phyloP scores from a whole-genome alignment of 2,329 filamentous ascomycete species.

The Colletotrichum costaricense region DNA sequence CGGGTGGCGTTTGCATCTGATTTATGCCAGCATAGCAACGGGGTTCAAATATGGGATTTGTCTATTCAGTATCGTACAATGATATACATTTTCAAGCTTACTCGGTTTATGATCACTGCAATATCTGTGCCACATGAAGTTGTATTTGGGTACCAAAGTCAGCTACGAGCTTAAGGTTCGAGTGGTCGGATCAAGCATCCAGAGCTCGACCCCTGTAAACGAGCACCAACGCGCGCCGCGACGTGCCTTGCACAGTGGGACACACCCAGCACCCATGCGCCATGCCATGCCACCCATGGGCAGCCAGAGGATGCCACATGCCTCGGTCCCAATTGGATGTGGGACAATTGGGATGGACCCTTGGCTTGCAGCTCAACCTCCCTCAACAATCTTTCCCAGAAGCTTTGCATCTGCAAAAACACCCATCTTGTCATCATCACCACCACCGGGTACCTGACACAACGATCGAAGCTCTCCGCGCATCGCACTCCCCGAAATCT shows the following conservation, averaged over 20 bases:
- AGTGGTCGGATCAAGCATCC: neutral
- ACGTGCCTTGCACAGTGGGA: constrained; percentile 23
- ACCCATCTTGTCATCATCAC: neutral
- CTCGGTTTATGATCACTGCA: neutral
- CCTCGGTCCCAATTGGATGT: constrained; percentile 24
- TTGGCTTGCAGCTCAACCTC: constrained; percentile 34
- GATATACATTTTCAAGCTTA: neutral
- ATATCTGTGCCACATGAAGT: neutral
- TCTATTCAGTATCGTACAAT: neutral
- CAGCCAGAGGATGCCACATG: neutral
- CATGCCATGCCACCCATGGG: neutral
- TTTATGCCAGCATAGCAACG: neutral
- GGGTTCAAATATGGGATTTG: constrained; percentile 7
- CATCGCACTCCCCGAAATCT: neutral
- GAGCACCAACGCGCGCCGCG: neutral
- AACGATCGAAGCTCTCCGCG: neutral
- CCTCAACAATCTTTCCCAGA: constrained; percentile 30
- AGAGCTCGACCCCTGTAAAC: constrained; percentile 13
- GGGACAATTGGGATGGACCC: constrained; percentile 1
- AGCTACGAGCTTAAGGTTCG: neutral
- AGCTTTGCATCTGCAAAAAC: neutral
- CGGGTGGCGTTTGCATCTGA: neutral
- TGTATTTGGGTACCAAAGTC: neutral
- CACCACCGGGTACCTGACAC: too few species aligned
- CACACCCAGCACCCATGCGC: neutral